Conservation (phyloP, 2,329 filamentous ascomycete species). For the Anisogramma anomala region DNA sequence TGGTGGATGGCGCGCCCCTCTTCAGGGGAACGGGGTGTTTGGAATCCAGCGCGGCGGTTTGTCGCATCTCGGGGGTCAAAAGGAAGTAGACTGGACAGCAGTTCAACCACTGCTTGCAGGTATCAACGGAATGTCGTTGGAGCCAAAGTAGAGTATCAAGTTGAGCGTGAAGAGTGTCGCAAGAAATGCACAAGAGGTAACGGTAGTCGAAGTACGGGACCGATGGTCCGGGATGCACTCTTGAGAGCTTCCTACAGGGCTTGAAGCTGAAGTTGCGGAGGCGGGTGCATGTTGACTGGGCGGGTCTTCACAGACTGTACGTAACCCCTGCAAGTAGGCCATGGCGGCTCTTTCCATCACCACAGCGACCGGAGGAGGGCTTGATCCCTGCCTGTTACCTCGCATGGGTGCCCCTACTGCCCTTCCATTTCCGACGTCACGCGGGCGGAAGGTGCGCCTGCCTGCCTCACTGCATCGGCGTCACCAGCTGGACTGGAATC, state of each 20-base stretch:
- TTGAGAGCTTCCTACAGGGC: too few relatives aligned
- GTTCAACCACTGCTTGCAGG: background rate
- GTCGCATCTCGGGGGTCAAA: background rate
- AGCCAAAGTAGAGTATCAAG: background rate
- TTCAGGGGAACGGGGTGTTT: conserved; percentile 19
- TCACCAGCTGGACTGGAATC: background rate
- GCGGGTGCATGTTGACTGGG: conserved; percentile 4
- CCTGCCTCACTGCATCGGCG: background rate
- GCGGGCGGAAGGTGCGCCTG: conserved; percentile 10
- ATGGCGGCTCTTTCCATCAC: background rate
- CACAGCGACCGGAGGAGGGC: conserved; percentile 13
- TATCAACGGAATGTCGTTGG: background rate
- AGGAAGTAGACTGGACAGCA: background rate
- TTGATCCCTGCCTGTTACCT: background rate
- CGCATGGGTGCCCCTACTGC: background rate
- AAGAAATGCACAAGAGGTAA: too few relatives aligned
- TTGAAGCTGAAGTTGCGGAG: too few relatives aligned
- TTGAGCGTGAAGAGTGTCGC: too few relatives aligned
- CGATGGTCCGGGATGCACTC: background rate
- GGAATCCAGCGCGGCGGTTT: conserved; percentile 12
- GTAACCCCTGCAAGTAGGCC: conserved; percentile 1
- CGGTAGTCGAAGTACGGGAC: background rate
- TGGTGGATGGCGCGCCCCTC: conserved; percentile 21
- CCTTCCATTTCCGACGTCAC: conserved; percentile 7
- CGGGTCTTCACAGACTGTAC: background rate